Evolutionary conservation across 371 early-diverging fungal species (phyloP), one percentile per base, ranked within the genome.

Genomic region (Mortierella sp.): DNA sequence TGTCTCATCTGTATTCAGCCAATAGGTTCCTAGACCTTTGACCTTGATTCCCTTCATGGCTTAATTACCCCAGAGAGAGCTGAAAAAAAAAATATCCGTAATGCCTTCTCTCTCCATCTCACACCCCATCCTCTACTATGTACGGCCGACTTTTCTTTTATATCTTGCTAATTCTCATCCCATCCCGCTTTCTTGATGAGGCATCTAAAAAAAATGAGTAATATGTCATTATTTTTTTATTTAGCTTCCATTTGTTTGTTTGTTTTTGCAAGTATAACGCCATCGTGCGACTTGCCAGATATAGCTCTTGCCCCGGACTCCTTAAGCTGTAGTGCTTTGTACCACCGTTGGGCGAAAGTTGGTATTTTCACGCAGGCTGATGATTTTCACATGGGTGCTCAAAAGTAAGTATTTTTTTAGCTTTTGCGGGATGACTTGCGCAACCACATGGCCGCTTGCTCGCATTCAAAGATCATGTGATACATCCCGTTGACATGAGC

Each of bases 281-380:
- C 37, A 24, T 14, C 55, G n/a, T 62, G 67, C 66, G n/a, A 54
- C 72, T 72, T 77, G 68, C 77, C 77, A 35, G 57, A 68, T 66
- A 52, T 77, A 54, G 77, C 52, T 47, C 55, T 55, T 72, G 58
- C 77, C 77, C 77, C 77, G 77, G 77, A 77, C 77, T 72, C 77
- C 77, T 77, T 72, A 77, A 77, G 68, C 9, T 35, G 35, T 0
- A 35, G 20, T 45, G 5, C 10, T 35, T 30, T 59, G 68, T 59
- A 45, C 26, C 22, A 51, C 66, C 18, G 26, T 26, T 39, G 22
- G 24, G 35, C 35, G 22, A 30, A 16, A 35, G 14, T 57, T 12
- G 9, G 6, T 55, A 14, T 32, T 60, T 8, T 60, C 60, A 60
- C 60, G 60, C 60, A 60, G 18, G 5, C 2, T 37, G 18, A 12